Evolutionary conservation across 805 yeast genomes (phyloP), one percentile per base, ranked within the genome.

Genomic region (Wickerhamiella hasegawae): DNA sequence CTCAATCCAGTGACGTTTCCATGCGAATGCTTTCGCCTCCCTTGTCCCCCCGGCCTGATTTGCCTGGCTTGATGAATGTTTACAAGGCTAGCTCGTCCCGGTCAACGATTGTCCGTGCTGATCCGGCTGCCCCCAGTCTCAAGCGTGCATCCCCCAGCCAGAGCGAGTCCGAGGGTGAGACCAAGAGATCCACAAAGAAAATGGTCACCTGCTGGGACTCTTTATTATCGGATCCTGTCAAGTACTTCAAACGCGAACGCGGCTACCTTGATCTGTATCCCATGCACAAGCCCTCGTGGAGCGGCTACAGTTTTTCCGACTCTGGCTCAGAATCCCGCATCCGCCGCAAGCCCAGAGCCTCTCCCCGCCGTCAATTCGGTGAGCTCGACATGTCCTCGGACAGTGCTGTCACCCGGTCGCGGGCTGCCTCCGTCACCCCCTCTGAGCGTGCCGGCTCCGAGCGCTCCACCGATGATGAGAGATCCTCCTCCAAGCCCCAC

Each of bases 11-110:
- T n/a, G n/a, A n/a, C n/a, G n/a, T n/a, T 16, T 14, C 34, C 5
- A 5, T 22, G 23, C 37, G 51, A 18, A 52, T 52, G 52, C 47
- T 51, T 11, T 52, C 57, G 18, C 57, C 57, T n/a, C 57, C 57
- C 3, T 40, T 49, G 31, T 52, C 57, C 25, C 55, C 57, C 5
- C 46, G 43, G 28, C 48, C 51, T 11, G 50, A 41, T 29, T 41
- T 36, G 29, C 40, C 40, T 9, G 18, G 19, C 20, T 15, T 21
- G 14, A 32, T 24, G 20, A 28, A 12, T 12, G 14, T 29, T 8
- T 22, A 11, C 12, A 8, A 18, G 11, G 22, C 23, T 15, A 14
- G 6, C 15, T 29, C 22, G 4, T 6, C n/a, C n/a, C 11, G 10
- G 32, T 11, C 32, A 4, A 15, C 14, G 6, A 15, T 19, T 22